Conservation (phyloP, 306 rosid species). For the Medicago lupulina region DNA sequence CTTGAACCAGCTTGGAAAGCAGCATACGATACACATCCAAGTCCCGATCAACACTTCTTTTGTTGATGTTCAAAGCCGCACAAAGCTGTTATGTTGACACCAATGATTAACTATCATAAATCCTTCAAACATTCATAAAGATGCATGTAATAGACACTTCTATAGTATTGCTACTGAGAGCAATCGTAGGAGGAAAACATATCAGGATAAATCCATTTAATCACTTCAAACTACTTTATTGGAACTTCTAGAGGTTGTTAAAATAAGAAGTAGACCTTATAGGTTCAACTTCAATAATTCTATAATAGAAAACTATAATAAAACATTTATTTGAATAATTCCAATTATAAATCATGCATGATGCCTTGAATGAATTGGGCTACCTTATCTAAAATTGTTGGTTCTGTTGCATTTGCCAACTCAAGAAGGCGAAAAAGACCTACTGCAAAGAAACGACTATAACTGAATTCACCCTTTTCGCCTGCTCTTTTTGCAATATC, state of each 20-base stretch:
- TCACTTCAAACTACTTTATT: constrained; percentile 21
- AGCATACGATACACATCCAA: constrained; percentile 89
- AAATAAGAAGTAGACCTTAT: constrained; percentile 33
- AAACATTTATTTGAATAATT: constrained; percentile 1
- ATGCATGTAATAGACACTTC: constrained; percentile 4
- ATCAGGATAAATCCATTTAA: constrained; percentile 34
- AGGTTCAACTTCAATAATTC: constrained; percentile 18
- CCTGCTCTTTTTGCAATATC: constrained; percentile 81
- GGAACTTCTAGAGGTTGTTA: constrained; percentile 10
- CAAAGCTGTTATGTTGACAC: constrained; percentile 68
- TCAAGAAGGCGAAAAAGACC: constrained; percentile 94
- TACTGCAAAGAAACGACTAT: constrained; percentile 91
- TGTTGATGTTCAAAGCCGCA: constrained; percentile 69
- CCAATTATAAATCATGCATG: constrained; percentile 26
- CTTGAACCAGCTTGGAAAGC: constrained; percentile 96
- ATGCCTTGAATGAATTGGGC: constrained; percentile 15
- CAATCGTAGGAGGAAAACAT: constrained; percentile 15
- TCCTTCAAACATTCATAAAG: constrained; percentile 11
- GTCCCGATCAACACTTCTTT: constrained; percentile 86
- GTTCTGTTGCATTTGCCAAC: constrained; percentile 84
- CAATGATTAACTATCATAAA: constrained; percentile 35
- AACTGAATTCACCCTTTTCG: constrained; percentile 73
- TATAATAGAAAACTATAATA: background rate
- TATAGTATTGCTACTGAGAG: constrained; percentile 12
- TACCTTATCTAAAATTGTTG: constrained; percentile 88